Percentiles rank a stretch among this genome's conserved stretches.
Evolutionary conservation across 2,329 filamentous ascomycete genomes (phyloP).

Genomic region (Coniochaeta sp.): DNA sequence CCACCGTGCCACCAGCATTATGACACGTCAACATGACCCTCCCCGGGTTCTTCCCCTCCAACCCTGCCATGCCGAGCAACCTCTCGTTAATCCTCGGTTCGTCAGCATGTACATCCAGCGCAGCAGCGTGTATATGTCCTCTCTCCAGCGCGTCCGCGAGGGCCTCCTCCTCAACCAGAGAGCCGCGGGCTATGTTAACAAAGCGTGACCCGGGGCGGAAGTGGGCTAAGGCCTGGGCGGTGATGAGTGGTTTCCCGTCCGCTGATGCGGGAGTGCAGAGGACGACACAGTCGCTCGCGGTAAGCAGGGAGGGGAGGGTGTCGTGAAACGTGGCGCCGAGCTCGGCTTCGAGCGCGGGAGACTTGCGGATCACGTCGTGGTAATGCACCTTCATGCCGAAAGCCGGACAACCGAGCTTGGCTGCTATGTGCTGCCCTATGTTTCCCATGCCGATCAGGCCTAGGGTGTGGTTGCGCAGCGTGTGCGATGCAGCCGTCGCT

Average conservation of each 20-base stretch:
- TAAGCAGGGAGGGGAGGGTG: constrained; percentile 44
- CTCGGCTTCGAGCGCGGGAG: constrained; percentile 30
- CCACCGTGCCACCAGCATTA: constrained; percentile 60
- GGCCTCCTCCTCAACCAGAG: constrained; percentile 58
- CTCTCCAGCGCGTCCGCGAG: constrained; percentile 50
- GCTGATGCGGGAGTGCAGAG: constrained; percentile 49
- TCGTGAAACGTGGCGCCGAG: constrained; percentile 42
- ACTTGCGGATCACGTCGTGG: constrained; percentile 48
- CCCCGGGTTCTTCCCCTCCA: constrained; percentile 17
- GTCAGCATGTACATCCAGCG: constrained; percentile 56
- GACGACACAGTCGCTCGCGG: constrained; percentile 50
- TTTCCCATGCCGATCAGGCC: constrained; percentile 66
- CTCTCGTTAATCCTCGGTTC: constrained; percentile 49
- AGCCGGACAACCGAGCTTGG: constrained; percentile 41
- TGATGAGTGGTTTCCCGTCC: constrained; percentile 42
- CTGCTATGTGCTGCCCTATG: constrained; percentile 56
- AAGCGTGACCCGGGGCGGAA: constrained; percentile 51
- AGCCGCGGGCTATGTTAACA: constrained; percentile 60
- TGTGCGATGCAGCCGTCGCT: constrained; percentile 53
- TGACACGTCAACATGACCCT: constrained; percentile 58
- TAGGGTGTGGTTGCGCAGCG: constrained; percentile 53
- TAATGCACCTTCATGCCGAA: constrained; percentile 65
- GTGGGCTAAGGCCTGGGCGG: constrained; percentile 33
- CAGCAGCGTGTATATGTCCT: constrained; percentile 43
- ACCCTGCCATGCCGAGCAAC: constrained; percentile 31